Conservation (phyloP, 176 grass and related monocot species). For the Avena eriantha region DNA sequence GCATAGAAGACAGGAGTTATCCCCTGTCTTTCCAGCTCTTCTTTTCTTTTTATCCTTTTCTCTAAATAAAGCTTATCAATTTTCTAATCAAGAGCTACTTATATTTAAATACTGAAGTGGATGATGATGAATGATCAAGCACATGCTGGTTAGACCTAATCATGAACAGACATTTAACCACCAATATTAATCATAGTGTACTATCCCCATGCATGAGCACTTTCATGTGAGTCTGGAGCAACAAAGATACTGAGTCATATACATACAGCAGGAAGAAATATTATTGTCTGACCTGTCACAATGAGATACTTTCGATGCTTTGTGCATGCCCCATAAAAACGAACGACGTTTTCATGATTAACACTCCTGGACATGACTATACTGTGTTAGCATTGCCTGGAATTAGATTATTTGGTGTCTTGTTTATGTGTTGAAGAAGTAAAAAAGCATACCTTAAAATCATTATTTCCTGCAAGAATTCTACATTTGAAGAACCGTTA, state of each 20-base stretch:
- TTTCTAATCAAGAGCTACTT: neutral
- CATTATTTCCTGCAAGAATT: constrained; percentile 94
- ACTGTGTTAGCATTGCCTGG: constrained; percentile 28
- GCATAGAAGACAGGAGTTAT: constrained; percentile 44
- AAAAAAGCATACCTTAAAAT: constrained; percentile 76
- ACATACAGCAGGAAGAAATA: constrained; percentile 15
- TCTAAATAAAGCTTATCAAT: neutral
- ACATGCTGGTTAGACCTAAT: constrained; percentile 3
- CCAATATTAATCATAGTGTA: neutral
- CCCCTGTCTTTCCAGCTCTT: constrained; percentile 25
- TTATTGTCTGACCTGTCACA: constrained; percentile 73
- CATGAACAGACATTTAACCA: neutral
- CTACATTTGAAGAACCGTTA: constrained; percentile 71
- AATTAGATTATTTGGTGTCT: constrained; percentile 36
- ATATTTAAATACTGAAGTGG: constrained; percentile 1
- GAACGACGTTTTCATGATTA: constrained; percentile 81
- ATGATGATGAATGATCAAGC: constrained; percentile 10
- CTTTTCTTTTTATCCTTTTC: neutral
- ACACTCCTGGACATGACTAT: constrained; percentile 71
- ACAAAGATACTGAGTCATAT: constrained; percentile 4
- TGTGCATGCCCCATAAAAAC: constrained; percentile 81
- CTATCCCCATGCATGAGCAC: constrained; percentile 10
- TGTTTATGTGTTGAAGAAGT: constrained; percentile 11
- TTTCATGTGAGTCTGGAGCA: constrained; percentile 29
- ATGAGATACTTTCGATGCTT: constrained; percentile 76